A percentile compares a stretch with the other conserved stretches of the same genome.
Conservation (phyloP, 768 basidiomycete genomes). For the Serendipita indica region DNA sequence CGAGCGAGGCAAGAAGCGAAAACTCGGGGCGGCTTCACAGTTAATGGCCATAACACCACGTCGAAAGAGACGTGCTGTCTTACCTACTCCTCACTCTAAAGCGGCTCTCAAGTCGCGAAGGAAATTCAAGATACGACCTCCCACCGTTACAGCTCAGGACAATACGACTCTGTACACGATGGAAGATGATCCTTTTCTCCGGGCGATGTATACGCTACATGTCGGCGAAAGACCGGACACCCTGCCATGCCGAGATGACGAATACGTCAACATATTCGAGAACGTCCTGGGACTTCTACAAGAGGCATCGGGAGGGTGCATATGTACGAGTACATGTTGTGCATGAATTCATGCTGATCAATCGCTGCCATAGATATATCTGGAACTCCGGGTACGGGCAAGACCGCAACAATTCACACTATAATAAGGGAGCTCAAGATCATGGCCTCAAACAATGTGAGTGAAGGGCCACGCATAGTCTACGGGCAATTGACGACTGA, state of each 20-base stretch:
- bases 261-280: constrained; percentile 60
- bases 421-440: constrained; percentile 79
- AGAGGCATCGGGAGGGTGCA: constrained; percentile 86
- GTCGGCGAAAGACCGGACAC: constrained; percentile 84
- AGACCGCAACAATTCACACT: constrained; percentile 94
- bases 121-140: constrained; percentile 14
- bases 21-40: constrained; percentile 18
- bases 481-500: neutral
- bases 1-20: constrained; percentile 17
- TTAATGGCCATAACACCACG: constrained; percentile 39
- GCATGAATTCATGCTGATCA: constrained; percentile 2
- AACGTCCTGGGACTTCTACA: constrained; percentile 76
- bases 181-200: constrained; percentile 62
- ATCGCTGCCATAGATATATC: constrained; percentile 57
- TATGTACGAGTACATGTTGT: constrained; percentile 46
- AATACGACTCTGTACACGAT: constrained; percentile 28
- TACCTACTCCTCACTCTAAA: constrained; percentile 66
- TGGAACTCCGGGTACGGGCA: constrained; percentile 97
- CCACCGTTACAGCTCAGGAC: constrained; percentile 17
- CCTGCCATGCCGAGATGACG: constrained; percentile 77
- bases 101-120: constrained; percentile 40
- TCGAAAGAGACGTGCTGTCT: constrained; percentile 40
- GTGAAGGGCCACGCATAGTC: constrained; percentile 23
- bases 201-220: constrained; percentile 82
- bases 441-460: constrained; percentile 68